Conservation (phyloP, 345 rosid species). For the Syzygium oleosum region DNA sequence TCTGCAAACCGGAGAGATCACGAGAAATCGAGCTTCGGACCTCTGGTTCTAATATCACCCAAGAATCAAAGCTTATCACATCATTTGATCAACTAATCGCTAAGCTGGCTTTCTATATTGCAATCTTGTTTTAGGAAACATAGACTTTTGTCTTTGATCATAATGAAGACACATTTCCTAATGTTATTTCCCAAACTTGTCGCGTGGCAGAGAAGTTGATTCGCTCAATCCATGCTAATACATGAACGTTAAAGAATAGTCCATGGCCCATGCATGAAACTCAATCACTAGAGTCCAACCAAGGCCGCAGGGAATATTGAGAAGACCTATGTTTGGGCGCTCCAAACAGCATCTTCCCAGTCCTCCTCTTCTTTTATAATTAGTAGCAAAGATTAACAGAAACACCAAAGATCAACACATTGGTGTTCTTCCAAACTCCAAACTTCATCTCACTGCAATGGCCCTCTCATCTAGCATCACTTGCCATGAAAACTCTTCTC, state of each 20-base stretch:
- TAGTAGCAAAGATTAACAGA: not conserved
- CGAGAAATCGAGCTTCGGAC: not conserved
- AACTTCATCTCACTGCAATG: not conserved
- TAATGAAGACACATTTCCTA: not conserved
- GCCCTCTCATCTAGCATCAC: not conserved
- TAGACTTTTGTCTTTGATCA: not conserved
- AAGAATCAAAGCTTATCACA: not conserved
- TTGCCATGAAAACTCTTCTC: not conserved
- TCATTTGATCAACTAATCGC: not conserved
- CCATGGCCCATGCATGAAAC: not conserved
- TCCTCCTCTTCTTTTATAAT: not conserved
- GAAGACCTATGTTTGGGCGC: not conserved
- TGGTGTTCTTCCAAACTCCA: too few relatives aligned
- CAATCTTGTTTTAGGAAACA: not conserved
- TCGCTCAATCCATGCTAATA: not conserved
- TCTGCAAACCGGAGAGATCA: not conserved
- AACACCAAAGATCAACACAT: not conserved
- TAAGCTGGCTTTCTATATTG: not conserved
- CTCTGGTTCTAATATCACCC: not conserved
- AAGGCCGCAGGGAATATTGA: not conserved
- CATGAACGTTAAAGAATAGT: not conserved
- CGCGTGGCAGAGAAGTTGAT: not conserved
- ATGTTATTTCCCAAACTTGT: not conserved
- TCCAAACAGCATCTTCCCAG: not conserved
- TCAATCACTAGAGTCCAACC: not conserved